phyloP scores from a whole-genome alignment of 805 yeast genomes.

The Pichia ethanolica region DNA sequence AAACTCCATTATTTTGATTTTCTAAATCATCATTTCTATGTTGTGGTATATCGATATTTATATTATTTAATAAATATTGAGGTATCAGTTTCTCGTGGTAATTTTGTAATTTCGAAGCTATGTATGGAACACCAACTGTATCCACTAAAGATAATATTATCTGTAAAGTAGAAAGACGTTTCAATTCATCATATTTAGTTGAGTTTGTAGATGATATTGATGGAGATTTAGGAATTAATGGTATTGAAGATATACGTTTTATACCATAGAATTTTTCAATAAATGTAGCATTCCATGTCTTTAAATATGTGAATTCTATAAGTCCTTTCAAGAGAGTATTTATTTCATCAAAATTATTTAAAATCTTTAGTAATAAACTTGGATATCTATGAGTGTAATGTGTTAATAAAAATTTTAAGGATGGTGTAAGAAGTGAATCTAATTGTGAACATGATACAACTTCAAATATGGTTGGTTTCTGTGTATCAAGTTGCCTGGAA shows the following conservation, averaged over 20 bases:
- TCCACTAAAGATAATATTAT: slow-evolving; percentile 47
- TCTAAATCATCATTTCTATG: neutral
- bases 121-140: slow-evolving; percentile 58
- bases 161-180: slow-evolving; percentile 49
- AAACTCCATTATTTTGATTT: neutral
- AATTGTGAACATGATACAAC: slow-evolving; percentile 75
- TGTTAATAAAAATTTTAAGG: slow-evolving; percentile 69
- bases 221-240: neutral
- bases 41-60: neutral
- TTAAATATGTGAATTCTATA: slow-evolving; percentile 65
- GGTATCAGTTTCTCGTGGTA: slow-evolving; percentile 59
- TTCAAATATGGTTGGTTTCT: slow-evolving; percentile 84
- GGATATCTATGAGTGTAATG: slow-evolving; percentile 80
- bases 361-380: slow-evolving; percentile 48
- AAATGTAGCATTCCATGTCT: slow-evolving; percentile 74
- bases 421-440: slow-evolving; percentile 70
- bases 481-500: slow-evolving; percentile 66
- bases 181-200: slow-evolving; percentile 37
- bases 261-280: slow-evolving; percentile 91
- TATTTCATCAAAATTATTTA: slow-evolving; percentile 72
- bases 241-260: slow-evolving; percentile 41
- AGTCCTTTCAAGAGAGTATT: slow-evolving; percentile 51
- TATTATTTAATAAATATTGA: slow-evolving; percentile 39
- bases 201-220: neutral
- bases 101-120: slow-evolving; percentile 60